Base-by-base conservation (phyloP, 2,329 filamentous ascomycete species). In the Penicillium sp. region DNA sequence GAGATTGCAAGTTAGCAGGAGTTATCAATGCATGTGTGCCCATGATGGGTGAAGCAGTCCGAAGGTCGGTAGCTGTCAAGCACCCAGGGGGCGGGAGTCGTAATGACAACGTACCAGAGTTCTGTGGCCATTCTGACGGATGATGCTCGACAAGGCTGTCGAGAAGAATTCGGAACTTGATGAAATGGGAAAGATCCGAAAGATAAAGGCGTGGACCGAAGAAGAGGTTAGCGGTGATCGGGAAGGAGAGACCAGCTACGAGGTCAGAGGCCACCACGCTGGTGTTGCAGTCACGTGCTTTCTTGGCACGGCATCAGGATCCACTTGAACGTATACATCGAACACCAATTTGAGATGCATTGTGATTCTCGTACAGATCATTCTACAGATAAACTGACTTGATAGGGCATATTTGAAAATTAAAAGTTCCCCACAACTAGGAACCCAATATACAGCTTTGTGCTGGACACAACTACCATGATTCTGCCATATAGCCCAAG, bases 31-130 rank as follows among this genome's bases (percentile, higher is more conserved):
- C 27, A 26, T 44, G 15, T 22, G 37, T 29, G 7, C 27, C 41
- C 20, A 22, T 53, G 45, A 44, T 23, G 49, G 40, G 14, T 52
- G 49, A 56, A 54, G 60, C 51, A 42, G 53, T 48, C 27, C 35
- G 52, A 49, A 48, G 45, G 49, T 53, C 47, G 42, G 68, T 67
- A 68, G 71, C 64, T 59, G 71, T 70, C 67, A 65, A 70, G 70
- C 55, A 54, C 58, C 56, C 45, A 59, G 57, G 58, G 59, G 64
- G 69, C 66, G 67, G 68, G 68, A 68, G 66, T 55, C 56, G 63
- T 56, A 56, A 67, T 67, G 73, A 73, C 73, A 73, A 85, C 88
- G 80, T 84, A 94, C 90, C 90, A 94, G 76, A 88, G 84, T 82
- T 92, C 89, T 71, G 88, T 81, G 75, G 86, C 78, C 89, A 94